Evolutionary conservation across 768 basidiomycete species (phyloP).

Genomic region (Nidularia sp.): DNA sequence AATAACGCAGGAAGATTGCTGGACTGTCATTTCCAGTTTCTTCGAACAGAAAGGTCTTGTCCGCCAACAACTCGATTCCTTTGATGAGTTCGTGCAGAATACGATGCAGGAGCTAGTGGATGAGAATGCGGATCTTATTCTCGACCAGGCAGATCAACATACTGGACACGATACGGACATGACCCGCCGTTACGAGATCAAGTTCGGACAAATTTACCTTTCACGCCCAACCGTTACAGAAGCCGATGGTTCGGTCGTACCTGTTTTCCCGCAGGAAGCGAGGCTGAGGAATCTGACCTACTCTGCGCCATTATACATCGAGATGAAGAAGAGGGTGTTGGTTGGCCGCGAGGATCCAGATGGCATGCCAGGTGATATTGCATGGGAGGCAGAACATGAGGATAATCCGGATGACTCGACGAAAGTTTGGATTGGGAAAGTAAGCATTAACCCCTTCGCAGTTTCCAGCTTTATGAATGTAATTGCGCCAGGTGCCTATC

Average conservation of each 20-base stretch:
- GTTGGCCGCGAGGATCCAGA: conserved; percentile 79
- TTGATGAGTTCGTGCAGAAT: conserved; percentile 98
- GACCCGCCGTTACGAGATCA: conserved; percentile 93
- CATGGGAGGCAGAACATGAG: conserved; percentile 73
- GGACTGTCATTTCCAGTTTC: conserved; percentile 94
- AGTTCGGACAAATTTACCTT: conserved; percentile 96
- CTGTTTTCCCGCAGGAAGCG: conserved; percentile 96
- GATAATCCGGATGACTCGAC: conserved; percentile 59
- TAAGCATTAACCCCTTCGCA: conserved; percentile 23
- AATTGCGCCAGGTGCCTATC: conserved; percentile 75
- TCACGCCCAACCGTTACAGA: conserved; percentile 94
- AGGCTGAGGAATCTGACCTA: conserved; percentile 93
- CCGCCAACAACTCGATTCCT: conserved; percentile 95
- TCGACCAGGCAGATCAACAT: conserved; percentile 96
- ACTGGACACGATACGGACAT: conserved; percentile 78
- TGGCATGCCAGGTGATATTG: conserved; percentile 74
- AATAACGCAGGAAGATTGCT: conserved; percentile 91
- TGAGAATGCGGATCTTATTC: conserved; percentile 90
- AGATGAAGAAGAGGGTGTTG: conserved; percentile 86
- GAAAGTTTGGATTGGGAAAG: conserved; percentile 96
- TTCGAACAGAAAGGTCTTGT: conserved; percentile 98
- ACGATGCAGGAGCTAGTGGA: conserved; percentile 99
- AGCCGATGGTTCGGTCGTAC: conserved; percentile 89
- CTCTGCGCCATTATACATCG: conserved; percentile 92
- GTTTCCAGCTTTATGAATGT: neutral